phyloP scores from a whole-genome alignment of 2,329 filamentous ascomycete genomes.

The Amylocarpus encephaloides region DNA sequence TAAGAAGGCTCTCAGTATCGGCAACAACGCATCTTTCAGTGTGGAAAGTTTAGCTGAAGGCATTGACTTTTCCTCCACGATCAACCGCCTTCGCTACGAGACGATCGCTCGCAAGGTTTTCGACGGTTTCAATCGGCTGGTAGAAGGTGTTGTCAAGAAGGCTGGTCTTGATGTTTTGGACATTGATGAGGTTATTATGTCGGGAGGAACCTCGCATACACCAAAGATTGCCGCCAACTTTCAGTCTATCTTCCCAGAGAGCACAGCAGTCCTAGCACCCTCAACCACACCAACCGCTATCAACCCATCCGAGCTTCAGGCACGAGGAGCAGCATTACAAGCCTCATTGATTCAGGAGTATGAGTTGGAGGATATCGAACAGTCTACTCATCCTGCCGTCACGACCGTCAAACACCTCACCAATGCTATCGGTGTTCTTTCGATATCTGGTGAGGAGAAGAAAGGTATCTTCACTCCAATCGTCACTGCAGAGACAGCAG shows the following conservation, averaged over 20 bases:
- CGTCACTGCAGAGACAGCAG: conserved; percentile 78
- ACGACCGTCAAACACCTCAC: conserved; percentile 88
- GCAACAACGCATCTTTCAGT: conserved; percentile 82
- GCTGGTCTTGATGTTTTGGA: conserved; percentile 87
- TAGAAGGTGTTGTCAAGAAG: conserved; percentile 83
- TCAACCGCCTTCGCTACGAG: conserved; percentile 93
- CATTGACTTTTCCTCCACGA: conserved; percentile 81
- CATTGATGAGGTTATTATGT: conserved; percentile 89
- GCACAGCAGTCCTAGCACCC: conserved; percentile 73
- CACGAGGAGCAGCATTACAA: conserved; percentile 89
- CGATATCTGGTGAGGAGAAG: conserved; percentile 49
- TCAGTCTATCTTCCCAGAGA: conserved; percentile 70
- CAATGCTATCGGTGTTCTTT: conserved; percentile 82
- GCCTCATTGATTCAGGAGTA: conserved; percentile 92
- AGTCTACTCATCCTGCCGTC: conserved; percentile 91
- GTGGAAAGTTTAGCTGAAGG: conserved; percentile 87
- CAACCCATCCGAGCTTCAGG: conserved; percentile 87
- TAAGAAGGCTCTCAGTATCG: conserved; percentile 87
- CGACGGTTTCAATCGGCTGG: conserved; percentile 76
- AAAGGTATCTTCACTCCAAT: conserved; percentile 73
- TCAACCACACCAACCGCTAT: conserved; percentile 71
- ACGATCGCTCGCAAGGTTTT: conserved; percentile 82
- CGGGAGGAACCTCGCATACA: conserved; percentile 86
- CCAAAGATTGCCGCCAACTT: conserved; percentile 85
- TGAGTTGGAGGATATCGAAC: conserved; percentile 86